Evolutionary conservation across 352 stramenopile genomes (phyloP).

Genomic region (Globisporangium paddicum): DNA sequence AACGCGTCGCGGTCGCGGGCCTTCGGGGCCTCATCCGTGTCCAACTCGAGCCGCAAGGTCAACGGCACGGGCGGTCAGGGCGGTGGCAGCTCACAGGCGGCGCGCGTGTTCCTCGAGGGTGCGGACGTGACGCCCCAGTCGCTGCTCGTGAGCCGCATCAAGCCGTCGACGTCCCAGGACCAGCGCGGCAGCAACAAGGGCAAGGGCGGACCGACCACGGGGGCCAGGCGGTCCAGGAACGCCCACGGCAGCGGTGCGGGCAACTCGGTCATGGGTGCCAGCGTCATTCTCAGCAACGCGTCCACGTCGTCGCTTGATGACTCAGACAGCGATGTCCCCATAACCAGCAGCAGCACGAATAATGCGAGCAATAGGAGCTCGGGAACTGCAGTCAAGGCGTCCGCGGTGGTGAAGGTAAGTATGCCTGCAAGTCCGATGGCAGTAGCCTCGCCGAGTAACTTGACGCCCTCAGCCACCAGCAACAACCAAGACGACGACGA

Average conservation of each 20-base stretch:
- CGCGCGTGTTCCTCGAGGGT: conserved; percentile 66
- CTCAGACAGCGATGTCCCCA: conserved; percentile 29
- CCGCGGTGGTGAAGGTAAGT: neutral
- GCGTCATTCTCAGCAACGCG: conserved; percentile 42
- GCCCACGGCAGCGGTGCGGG: conserved; percentile 10
- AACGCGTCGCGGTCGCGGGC: conserved; percentile 49
- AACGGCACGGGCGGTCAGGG: conserved; percentile 29
- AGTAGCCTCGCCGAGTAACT: neutral
- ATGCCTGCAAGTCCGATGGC: neutral
- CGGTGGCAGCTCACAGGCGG: conserved; percentile 26
- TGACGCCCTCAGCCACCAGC: neutral
- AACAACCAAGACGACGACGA: conserved; percentile 18
- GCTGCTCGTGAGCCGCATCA: conserved; percentile 67
- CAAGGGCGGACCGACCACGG: conserved; percentile 16
- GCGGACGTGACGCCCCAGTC: conserved; percentile 75
- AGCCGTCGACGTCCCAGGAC: conserved; percentile 35
- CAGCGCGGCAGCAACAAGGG: conserved; percentile 16
- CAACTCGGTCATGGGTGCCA: conserved; percentile 36
- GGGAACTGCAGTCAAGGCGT: neutral
- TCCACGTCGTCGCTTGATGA: conserved; percentile 59
- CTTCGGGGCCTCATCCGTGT: conserved; percentile 57
- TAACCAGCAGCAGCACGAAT: neutral
- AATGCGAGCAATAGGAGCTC: neutral
- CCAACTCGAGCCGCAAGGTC: conserved; percentile 64
- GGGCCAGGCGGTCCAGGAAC: conserved; percentile 24